Evolutionary conservation across 352 stramenopile genomes (phyloP).

Genomic region (Globisporangium carolinianum): DNA sequence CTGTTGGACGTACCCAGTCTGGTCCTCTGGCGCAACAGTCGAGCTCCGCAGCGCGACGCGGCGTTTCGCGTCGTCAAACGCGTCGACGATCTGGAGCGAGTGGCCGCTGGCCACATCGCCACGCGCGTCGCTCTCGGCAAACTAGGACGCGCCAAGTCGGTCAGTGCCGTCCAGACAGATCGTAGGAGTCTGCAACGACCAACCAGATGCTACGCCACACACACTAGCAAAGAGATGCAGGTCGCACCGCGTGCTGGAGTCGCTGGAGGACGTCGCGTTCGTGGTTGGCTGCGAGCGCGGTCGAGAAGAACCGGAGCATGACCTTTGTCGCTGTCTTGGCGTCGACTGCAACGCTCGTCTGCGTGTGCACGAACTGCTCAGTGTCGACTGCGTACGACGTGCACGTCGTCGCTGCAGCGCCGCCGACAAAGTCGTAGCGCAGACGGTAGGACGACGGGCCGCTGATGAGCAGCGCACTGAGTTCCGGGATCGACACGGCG

Average conservation of each 20-base stretch:
- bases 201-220: too few species aligned
- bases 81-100: constrained; percentile 23
- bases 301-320: constrained; percentile 58
- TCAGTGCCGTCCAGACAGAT: too few species aligned
- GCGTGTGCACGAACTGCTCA: constrained; percentile 28
- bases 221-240: too few species aligned
- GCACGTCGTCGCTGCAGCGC: constrained; percentile 16
- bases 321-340: constrained; percentile 45
- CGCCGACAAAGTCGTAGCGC: constrained; percentile 54
- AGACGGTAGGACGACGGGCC: constrained; percentile 57
- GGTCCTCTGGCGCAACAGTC: constrained; percentile 33
- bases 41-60: constrained; percentile 29
- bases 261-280: constrained; percentile 32
- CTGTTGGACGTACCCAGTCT: constrained; percentile 30
- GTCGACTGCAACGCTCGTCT: constrained; percentile 52
- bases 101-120: constrained; percentile 12
- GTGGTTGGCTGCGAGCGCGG: constrained; percentile 18
- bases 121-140: background rate
- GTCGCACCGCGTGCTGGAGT: constrained; percentile 30
- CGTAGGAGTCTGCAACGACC: too few species aligned
- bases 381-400: constrained; percentile 23
- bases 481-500: constrained; percentile 33
- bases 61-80: constrained; percentile 55
- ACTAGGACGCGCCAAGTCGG: background rate
- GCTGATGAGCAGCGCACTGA: constrained; percentile 43